phyloP scores from a whole-genome alignment of 179 eudicot genomes.

The Beta corolliflora region DNA sequence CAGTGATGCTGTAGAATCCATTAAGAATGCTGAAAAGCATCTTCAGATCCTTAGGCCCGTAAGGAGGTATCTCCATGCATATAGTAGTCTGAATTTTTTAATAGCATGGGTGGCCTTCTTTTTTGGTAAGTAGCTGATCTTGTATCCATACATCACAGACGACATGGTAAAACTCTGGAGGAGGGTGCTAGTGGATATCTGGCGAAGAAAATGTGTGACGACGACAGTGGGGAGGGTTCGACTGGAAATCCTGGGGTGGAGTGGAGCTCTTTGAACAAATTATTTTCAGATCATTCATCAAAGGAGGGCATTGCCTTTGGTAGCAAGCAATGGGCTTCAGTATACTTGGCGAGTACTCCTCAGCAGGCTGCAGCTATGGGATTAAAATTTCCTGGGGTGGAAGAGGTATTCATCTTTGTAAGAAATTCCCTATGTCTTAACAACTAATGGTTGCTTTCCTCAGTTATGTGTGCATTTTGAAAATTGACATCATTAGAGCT shows the following conservation, averaged over 20 bases:
- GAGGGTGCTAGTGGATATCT: conserved; percentile 99
- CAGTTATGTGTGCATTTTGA: too few species aligned
- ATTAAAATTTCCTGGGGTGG: conserved; percentile 84
- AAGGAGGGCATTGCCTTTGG: conserved; percentile 63
- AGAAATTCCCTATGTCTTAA: background rate
- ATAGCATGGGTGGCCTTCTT: conserved; percentile 53
- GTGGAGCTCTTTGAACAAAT: conserved; percentile 80
- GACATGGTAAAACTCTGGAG: conserved; percentile 61
- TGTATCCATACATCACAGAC: background rate
- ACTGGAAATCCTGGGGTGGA: conserved; percentile 48
- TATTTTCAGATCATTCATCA: conserved; percentile 62
- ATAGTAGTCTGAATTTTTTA: background rate
- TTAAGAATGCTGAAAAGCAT: conserved; percentile 76
- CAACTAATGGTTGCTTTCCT: background rate
- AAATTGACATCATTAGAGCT: background rate
- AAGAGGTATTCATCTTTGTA: conserved; percentile 61
- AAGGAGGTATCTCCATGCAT: conserved; percentile 55
- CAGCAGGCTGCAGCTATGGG: conserved; percentile 98
- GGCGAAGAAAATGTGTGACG: conserved; percentile 56
- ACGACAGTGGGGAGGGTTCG: conserved; percentile 42
- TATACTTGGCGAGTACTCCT: conserved; percentile 98
- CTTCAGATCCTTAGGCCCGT: conserved; percentile 86
- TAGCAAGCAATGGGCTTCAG: conserved; percentile 91
- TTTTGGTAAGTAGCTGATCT: background rate
- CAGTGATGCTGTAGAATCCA: conserved; percentile 59